Evolutionary conservation across 495 filamentous ascomycete genomes (phyloP).

Genomic region (Tirmania nivea): DNA sequence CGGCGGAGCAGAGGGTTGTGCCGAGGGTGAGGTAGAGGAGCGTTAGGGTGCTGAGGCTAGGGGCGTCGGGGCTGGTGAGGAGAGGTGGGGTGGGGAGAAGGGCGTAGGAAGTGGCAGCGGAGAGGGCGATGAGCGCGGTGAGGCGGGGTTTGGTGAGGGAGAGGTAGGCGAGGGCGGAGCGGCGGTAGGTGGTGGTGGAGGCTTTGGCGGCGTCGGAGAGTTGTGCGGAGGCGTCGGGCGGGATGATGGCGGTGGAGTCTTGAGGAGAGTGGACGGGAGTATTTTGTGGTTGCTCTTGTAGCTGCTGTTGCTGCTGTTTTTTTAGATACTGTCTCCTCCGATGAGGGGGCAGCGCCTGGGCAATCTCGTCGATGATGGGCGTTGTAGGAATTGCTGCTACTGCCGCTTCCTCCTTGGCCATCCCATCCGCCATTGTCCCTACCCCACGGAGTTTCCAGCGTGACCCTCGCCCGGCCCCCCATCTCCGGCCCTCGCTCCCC

Average conservation of each 20-base stretch:
- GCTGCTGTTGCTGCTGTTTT: neutral
- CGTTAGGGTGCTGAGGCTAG: slow-evolving; percentile 72
- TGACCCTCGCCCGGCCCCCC: neutral
- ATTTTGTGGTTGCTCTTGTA: neutral
- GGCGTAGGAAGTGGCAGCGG: slow-evolving; percentile 76
- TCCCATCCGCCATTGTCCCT: neutral
- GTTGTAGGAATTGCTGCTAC: neutral
- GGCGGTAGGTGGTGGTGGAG: slow-evolving; percentile 44
- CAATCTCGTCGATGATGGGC: neutral
- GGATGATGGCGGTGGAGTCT: slow-evolving; percentile 24
- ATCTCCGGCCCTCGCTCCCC: neutral
- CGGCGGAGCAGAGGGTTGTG: slow-evolving; percentile 63
- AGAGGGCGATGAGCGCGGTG: slow-evolving; percentile 74
- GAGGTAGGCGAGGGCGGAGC: slow-evolving; percentile 62
- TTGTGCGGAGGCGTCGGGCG: slow-evolving; percentile 64
- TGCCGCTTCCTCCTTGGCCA: neutral
- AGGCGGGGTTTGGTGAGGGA: slow-evolving; percentile 87
- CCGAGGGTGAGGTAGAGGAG: slow-evolving; percentile 79
- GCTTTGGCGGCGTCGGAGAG: slow-evolving; percentile 48
- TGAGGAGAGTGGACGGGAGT: neutral
- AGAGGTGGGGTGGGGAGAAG: slow-evolving; percentile 73
- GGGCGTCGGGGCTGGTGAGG: slow-evolving; percentile 47
- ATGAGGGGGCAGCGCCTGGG: slow-evolving; percentile 8
- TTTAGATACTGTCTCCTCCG: slow-evolving; percentile 7
- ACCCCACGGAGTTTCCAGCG: neutral